These are phyloP conservation scores for Cladosporium cucumerinum DNA, from an alignment of 2,329 filamentous ascomycete genomes.

Conservation along the genomic window DNA sequence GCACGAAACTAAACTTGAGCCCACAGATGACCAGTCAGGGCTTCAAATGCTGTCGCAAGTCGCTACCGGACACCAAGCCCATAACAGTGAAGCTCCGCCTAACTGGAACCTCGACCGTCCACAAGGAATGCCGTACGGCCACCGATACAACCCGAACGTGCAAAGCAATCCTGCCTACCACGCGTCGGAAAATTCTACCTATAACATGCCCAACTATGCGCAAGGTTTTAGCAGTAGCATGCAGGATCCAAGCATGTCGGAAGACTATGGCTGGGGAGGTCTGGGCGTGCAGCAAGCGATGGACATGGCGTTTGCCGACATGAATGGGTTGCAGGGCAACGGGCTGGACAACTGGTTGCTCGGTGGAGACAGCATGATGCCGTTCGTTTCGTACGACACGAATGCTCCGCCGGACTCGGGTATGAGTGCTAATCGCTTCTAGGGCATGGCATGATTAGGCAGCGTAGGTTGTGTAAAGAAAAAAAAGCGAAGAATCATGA, in stretches of 20 bases:
- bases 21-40: slow-evolving; percentile 18
- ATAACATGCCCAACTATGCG: slow-evolving; percentile 4
- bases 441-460: neutral
- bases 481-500: neutral
- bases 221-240: slow-evolving; percentile 2
- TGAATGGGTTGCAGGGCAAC: slow-evolving; percentile 30
- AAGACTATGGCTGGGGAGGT: slow-evolving; percentile 32
- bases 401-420: neutral
- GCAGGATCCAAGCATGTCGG: slow-evolving; percentile 19
- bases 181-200: neutral
- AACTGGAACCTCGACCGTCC: slow-evolving; percentile 5
- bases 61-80: slow-evolving; percentile 22
- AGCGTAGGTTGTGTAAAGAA: neutral
- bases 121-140: slow-evolving; percentile 2
- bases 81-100: neutral
- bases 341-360: slow-evolving; percentile 34
- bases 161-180: slow-evolving; percentile 3
- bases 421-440: neutral
- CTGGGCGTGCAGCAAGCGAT: slow-evolving; percentile 36
- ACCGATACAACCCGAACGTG: neutral
- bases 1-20: slow-evolving; percentile 11
- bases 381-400: slow-evolving; percentile 10
- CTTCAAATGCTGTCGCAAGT: slow-evolving; percentile 28
- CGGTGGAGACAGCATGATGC: slow-evolving; percentile 25
- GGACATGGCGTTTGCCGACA: slow-evolving; percentile 34